phyloP scores from a whole-genome alignment of 495 filamentous ascomycete species.

The Lasiosphaeria hispida region DNA sequence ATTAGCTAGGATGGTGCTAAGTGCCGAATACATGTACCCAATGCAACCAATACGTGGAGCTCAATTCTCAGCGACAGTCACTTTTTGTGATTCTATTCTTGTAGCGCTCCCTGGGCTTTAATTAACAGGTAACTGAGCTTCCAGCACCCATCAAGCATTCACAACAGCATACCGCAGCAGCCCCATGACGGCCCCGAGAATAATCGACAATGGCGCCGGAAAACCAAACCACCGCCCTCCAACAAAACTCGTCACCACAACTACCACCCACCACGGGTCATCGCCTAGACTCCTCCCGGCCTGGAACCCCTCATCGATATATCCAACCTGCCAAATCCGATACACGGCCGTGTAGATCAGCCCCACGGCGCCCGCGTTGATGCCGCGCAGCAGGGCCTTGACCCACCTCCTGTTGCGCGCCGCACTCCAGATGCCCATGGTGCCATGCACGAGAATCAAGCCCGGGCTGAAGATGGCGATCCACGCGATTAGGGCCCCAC shows the following conservation, averaged over 20 bases:
- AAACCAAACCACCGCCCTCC: slow-evolving; percentile 62
- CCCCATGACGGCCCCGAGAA: slow-evolving; percentile 63
- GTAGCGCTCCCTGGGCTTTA: no score
- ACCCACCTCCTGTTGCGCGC: slow-evolving; percentile 55
- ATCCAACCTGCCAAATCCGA: slow-evolving; percentile 75
- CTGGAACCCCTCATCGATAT: slow-evolving; percentile 53
- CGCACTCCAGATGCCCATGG: slow-evolving; percentile 68
- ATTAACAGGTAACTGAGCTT: neutral
- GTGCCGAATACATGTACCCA: no score
- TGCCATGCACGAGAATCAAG: slow-evolving; percentile 60
- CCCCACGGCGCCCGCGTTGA: slow-evolving; percentile 76
- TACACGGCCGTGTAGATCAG: slow-evolving; percentile 87
- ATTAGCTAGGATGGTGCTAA: no score
- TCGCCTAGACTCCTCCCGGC: slow-evolving; percentile 57
- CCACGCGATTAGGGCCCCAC: slow-evolving; percentile 58
- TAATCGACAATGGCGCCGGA: slow-evolving; percentile 59
- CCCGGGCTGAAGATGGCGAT: slow-evolving; percentile 75
- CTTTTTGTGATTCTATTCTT: neutral
- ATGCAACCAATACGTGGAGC: no score
- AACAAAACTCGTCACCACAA: slow-evolving; percentile 61
- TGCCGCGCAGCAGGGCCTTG: slow-evolving; percentile 57
- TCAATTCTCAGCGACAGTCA: neutral
- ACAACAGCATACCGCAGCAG: slow-evolving; percentile 63
- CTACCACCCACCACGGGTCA: slow-evolving; percentile 76
- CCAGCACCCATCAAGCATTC: slow-evolving; percentile 11